Conservation (phyloP, 345 rosid species). For the Linum trigynum region DNA sequence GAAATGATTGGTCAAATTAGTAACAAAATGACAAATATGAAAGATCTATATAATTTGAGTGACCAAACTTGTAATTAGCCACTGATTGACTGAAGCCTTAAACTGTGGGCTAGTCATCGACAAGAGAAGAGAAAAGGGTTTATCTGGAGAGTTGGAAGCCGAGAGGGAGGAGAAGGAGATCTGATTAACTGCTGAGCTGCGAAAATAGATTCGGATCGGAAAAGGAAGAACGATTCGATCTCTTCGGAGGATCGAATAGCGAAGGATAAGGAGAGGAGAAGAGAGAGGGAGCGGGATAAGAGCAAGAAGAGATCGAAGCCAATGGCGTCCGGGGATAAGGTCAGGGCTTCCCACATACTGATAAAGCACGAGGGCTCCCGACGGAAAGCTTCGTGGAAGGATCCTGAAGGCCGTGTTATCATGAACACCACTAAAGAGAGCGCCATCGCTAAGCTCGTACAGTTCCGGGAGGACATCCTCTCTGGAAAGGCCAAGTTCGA, state of each 20-base stretch:
- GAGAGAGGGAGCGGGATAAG: constrained; percentile 9
- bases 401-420: constrained; percentile 81
- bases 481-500: constrained; percentile 72
- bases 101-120: neutral
- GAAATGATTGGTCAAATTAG: no score
- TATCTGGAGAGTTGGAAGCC: neutral
- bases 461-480: constrained; percentile 63
- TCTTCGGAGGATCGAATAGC: constrained; percentile 12
- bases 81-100: no score
- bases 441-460: constrained; percentile 65
- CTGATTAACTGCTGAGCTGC: neutral
- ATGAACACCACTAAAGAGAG: constrained; percentile 51
- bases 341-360: constrained; percentile 82
- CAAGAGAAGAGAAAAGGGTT: neutral
- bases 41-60: no score
- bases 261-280: constrained; percentile 3
- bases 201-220: constrained; percentile 22
- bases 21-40: no score
- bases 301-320: constrained; percentile 8
- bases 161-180: neutral
- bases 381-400: constrained; percentile 93
- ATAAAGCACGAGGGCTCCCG: constrained; percentile 94
- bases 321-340: constrained; percentile 30
- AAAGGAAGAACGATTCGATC: constrained; percentile 20
- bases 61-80: no score